Percentiles rank a stretch among this genome's conserved stretches.
phyloP scores from a whole-genome alignment of 768 basidiomycete genomes.

The Auricularia auricula-judae region DNA sequence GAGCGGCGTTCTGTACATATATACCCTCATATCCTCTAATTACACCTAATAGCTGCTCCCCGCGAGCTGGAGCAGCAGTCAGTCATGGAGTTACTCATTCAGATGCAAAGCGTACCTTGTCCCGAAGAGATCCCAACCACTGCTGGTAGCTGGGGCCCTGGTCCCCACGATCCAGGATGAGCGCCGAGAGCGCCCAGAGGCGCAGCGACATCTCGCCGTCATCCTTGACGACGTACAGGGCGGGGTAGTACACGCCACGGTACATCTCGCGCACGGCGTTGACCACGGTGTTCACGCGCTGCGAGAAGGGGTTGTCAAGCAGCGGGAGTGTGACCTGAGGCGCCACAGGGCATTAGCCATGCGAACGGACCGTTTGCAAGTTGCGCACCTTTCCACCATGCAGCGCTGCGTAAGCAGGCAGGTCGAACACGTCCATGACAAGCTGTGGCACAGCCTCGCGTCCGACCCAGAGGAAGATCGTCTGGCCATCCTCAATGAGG shows the following conservation, averaged over 20 bases:
- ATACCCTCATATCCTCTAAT: no score
- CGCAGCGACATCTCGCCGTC: slow-evolving; percentile 93
- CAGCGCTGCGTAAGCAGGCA: slow-evolving; percentile 77
- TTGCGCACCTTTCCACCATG: slow-evolving; percentile 81
- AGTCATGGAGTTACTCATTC: no score
- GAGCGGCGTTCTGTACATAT: no score
- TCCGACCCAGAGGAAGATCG: slow-evolving; percentile 97
- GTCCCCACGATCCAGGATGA: slow-evolving; percentile 95
- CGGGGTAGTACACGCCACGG: slow-evolving; percentile 84
- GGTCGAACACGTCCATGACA: slow-evolving; percentile 86
- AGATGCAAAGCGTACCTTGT: slow-evolving; percentile 45
- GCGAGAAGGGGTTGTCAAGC: slow-evolving; percentile 91
- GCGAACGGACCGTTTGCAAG: neutral
- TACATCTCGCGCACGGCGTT: slow-evolving; percentile 93
- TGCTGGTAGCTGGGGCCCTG: slow-evolving; percentile 93
- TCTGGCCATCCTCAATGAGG: slow-evolving; percentile 95
- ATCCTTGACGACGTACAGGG: slow-evolving; percentile 94
- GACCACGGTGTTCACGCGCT: slow-evolving; percentile 86
- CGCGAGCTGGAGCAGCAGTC: no score
- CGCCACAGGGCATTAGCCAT: neutral
- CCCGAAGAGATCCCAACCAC: slow-evolving; percentile 80
- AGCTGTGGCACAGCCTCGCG: slow-evolving; percentile 93
- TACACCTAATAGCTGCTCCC: no score
- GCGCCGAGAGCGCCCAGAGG: slow-evolving; percentile 87
- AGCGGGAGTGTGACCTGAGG: slow-evolving; percentile 73